Base-by-base conservation (phyloP, 805 yeast species). In the Hagleromyces aurorensis region DNA sequence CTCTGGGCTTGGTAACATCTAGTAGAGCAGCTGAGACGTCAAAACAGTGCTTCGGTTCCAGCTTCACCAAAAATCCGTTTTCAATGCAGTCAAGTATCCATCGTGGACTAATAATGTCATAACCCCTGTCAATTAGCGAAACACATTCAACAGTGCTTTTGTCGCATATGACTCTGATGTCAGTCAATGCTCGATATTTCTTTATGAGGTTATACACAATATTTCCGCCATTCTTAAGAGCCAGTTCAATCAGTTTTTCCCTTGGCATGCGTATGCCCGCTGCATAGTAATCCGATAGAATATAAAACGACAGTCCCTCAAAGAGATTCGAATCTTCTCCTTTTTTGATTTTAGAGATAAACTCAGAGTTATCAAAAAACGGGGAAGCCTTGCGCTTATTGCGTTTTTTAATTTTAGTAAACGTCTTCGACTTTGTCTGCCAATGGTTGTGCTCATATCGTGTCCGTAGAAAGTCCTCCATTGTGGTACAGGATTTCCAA, bases 51-150 rank as follows among this genome's bases (percentile, higher is more conserved):
- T 52, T 46, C 1, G 83, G 80, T 41, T 82, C 94, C 5, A 80
- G 41, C 2, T 65, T 66, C 0, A 83, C 52, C 2, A 74, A 25
- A 2, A 43, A 29, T 1, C 38, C 25, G 22, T 32, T 29, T 7
- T 26, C 14, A 3, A 50, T 28, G 42, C 91, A 75, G 40, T 82
- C 87, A 25, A 73, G 61, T 5, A 84, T 50, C 94, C 95, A 89
- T 17, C 57, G 50, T 1, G 93, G 85, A 29, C 56, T 65, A 6
- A 85, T 48, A 0, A 89, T 61, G 44, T 78, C 82, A 41, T 66
- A 70, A 0, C 80, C 80, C 11, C 52, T 34, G n/a, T 59, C 52
- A 7, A 49, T 41, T n/a, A 70, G 36, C 1, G 53, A 52, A 2
- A 40, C 44, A 3, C 70, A 65, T 28, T 63, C 65, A 3, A 52